Percentiles rank a stretch among this genome's conserved stretches.
Evolutionary conservation across 176 grass and related monocot species (phyloP).

Genomic region (Saccharum spontaneum): DNA sequence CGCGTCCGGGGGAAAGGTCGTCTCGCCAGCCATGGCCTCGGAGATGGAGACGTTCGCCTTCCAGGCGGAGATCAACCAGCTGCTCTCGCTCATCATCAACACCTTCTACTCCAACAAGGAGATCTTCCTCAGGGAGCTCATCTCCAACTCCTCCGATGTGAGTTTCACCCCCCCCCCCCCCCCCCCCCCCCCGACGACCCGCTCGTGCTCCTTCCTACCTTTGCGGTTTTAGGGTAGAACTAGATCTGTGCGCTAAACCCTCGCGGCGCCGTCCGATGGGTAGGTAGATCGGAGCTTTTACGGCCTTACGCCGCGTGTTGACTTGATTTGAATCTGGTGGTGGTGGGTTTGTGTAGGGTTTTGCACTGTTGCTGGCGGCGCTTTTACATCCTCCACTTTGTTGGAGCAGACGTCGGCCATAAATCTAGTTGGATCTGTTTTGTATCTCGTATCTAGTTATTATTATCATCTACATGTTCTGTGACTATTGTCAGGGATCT

Average conservation of each 20-base stretch:
- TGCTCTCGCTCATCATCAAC: conserved; percentile 94
- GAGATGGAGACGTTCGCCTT: conserved; percentile 96
- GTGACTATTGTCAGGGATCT: background rate
- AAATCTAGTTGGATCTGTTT: background rate
- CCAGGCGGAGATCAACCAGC: conserved; percentile 98
- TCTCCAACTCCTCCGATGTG: conserved; percentile 92
- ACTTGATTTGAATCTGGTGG: background rate
- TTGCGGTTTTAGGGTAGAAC: background rate
- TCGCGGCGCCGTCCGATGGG: background rate
- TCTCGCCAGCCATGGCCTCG: conserved; percentile 60
- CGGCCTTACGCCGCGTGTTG: background rate
- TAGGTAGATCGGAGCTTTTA: background rate
- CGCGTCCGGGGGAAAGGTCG: background rate
- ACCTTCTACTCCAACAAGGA: conserved; percentile 99
- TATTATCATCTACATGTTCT: background rate
- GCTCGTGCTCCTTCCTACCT: background rate
- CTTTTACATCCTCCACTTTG: background rate
- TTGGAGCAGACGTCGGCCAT: background rate
- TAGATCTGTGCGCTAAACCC: background rate
- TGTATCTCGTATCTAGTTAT: background rate
- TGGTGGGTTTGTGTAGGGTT: background rate
- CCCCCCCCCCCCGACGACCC: no score
- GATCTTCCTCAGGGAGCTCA: conserved; percentile 94
- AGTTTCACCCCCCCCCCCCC: background rate
- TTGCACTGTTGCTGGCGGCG: background rate